phyloP scores from a whole-genome alignment of 495 filamentous ascomycete species.

The Margaritispora aquatica region DNA sequence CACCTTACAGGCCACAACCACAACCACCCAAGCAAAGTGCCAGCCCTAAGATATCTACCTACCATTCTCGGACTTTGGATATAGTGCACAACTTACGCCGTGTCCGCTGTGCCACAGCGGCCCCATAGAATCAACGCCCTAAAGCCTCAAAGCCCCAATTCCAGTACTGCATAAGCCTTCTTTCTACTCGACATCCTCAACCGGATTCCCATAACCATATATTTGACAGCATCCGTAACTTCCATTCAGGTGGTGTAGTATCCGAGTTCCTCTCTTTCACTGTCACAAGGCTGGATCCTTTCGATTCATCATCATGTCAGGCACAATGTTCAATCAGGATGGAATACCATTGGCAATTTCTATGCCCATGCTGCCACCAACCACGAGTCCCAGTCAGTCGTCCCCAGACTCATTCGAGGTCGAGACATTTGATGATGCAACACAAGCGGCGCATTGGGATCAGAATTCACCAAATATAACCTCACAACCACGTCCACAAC shows the following conservation, averaged over 20 bases:
- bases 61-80: neutral
- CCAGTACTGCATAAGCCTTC: neutral
- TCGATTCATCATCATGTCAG: neutral
- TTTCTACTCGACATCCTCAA: neutral
- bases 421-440: constrained; percentile 16
- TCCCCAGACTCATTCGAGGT: constrained; percentile 23
- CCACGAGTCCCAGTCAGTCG: constrained; percentile 16
- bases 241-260: too few relatives aligned
- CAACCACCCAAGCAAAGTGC: neutral
- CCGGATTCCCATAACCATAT: too few relatives aligned
- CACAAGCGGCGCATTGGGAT: constrained; percentile 16
- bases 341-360: neutral
- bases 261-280: neutral
- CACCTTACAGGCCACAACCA: neutral
- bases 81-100: neutral
- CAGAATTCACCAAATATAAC: constrained; percentile 12
- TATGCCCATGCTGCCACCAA: neutral
- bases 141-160: too few relatives aligned
- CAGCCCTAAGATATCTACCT: neutral
- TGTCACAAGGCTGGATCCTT: neutral
- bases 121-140: neutral
- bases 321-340: constrained; percentile 8
- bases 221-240: too few relatives aligned
- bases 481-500: constrained; percentile 11
- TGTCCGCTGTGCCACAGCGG: neutral